Percentiles rank a stretch among this genome's conserved stretches.
phyloP scores from a whole-genome alignment of 1,284 basidiomycete genomes.

The Leccinum fallax region DNA sequence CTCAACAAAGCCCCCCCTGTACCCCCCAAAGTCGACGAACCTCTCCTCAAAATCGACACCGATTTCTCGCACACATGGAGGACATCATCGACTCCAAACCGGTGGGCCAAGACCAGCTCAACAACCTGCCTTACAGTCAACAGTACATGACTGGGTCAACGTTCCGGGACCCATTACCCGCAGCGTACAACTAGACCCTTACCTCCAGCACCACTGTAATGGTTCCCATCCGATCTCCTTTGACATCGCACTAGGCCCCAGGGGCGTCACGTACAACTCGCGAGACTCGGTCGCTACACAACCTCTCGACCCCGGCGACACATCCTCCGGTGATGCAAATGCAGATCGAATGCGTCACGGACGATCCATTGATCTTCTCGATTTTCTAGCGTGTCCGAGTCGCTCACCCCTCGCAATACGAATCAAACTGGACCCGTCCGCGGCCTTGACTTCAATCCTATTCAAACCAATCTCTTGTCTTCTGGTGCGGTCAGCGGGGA shows the following conservation, averaged over 20 bases:
- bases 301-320: conserved; percentile 50
- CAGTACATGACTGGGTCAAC: background rate
- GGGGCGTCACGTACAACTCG: background rate
- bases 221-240: conserved; percentile 51
- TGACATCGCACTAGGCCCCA: conserved; percentile 42
- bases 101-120: background rate
- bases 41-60: conserved; percentile 60
- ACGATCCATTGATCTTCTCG: conserved; percentile 40
- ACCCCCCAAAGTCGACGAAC: conserved; percentile 18
- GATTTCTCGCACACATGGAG: conserved; percentile 77
- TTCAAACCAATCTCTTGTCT: conserved; percentile 89
- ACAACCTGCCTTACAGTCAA: background rate
- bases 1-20: conserved; percentile 26
- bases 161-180: background rate
- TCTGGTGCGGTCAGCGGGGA: conserved; percentile 91
- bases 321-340: conserved; percentile 56
- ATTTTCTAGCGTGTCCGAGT: conserved; percentile 59
- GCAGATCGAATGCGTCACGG: conserved; percentile 53
- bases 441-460: conserved; percentile 93
- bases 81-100: conserved; percentile 67
- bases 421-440: conserved; percentile 92
- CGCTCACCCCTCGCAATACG: conserved; percentile 81
- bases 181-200: conserved; percentile 55
- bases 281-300: conserved; percentile 19
- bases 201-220: conserved; percentile 46